phyloP scores from a whole-genome alignment of 2,329 filamentous ascomycete species.

The Epicoccum sorghinum region DNA sequence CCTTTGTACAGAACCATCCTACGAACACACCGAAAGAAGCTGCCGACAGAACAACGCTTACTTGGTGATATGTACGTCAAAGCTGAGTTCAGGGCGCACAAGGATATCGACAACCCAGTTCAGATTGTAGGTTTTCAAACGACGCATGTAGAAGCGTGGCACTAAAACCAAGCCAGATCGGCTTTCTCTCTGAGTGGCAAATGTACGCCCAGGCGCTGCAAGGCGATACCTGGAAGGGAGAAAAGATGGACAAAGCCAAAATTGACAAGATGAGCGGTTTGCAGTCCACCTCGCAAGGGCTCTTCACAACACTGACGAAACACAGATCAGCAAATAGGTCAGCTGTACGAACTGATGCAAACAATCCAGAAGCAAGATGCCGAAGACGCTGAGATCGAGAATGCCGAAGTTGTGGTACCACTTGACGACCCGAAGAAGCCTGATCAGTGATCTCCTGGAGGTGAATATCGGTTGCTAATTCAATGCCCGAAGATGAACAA shows the following conservation, averaged over 20 bases:
- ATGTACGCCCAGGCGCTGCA: constrained; percentile 91
- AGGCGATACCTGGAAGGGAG: constrained; percentile 82
- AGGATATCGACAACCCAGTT: constrained; percentile 83
- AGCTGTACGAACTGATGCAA: constrained; percentile 93
- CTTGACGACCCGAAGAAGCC: constrained; percentile 43
- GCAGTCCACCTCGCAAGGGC: constrained; percentile 38
- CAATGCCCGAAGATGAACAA: constrained; percentile 19
- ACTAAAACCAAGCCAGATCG: constrained; percentile 66
- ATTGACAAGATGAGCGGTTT: constrained; percentile 92
- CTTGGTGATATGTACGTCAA: constrained; percentile 94
- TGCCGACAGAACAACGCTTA: constrained; percentile 75
- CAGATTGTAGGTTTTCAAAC: constrained; percentile 71
- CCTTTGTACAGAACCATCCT: constrained; percentile 87
- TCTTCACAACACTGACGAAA: constrained; percentile 4
- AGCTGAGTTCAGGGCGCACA: constrained; percentile 86
- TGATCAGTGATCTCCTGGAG: constrained; percentile 29
- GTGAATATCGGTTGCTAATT: constrained; percentile 15
- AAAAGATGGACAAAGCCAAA: constrained; percentile 81
- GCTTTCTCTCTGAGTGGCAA: constrained; percentile 97
- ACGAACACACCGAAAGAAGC: constrained; percentile 80
- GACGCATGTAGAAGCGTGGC: neutral
- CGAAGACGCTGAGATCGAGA: constrained; percentile 52
- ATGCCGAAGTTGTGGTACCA: constrained; percentile 21
- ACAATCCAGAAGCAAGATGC: constrained; percentile 67
- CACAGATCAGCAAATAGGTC: constrained; percentile 87